Base-by-base conservation (phyloP, 345 rosid genomes). In the Eucalyptus shirleyi region DNA sequence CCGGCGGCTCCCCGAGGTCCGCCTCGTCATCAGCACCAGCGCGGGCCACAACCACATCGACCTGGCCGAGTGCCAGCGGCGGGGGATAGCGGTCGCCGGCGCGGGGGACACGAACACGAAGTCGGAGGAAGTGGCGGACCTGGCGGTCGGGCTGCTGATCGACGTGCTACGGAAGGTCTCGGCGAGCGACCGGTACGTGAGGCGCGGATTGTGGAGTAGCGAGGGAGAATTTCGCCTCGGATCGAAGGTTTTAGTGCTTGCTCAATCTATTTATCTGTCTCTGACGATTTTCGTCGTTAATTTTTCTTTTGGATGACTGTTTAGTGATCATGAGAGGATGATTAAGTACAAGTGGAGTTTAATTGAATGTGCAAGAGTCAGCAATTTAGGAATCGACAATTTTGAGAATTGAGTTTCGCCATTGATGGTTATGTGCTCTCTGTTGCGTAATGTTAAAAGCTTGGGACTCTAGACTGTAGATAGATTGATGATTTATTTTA, bases 1-100 rank as follows among this genome's bases (percentile, higher is more conserved):
- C 88, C 56, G 88, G 30, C 91, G 60, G 37, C 90, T 92, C 14
- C 92, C 91, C 3, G 47, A 87, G 18, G 69, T 91, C 56, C 49
- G 88, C 56, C 90, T 91, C 21, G 88, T 93, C 44, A 88, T 93
- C n/a, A 42, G 67, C 91, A 81, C 91, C 86, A 89, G 92, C 86
- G 90, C 89, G 6, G 93, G 93, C 88, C 49, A 88, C 90, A 81
- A 92, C 89, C 92, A 93, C 88, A 86, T 91, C 6, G 91, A 92
- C 91, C 44, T 45, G 49, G 80, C 86, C 2, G 93, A 90, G 90
- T 90, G 93, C 88, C 90, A 89, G 53, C 59, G 88, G 50, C 89
- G 89, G 92, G 92, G 83, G 44, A 86, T 93, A 72, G 90, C 88
- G 14, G 87, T 91, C 7, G 80, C 93, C 87, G 62, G 56, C 32